Base-by-base conservation (phyloP, 2,329 filamentous ascomycete genomes). In the Proliferodiscus dingleyae region DNA sequence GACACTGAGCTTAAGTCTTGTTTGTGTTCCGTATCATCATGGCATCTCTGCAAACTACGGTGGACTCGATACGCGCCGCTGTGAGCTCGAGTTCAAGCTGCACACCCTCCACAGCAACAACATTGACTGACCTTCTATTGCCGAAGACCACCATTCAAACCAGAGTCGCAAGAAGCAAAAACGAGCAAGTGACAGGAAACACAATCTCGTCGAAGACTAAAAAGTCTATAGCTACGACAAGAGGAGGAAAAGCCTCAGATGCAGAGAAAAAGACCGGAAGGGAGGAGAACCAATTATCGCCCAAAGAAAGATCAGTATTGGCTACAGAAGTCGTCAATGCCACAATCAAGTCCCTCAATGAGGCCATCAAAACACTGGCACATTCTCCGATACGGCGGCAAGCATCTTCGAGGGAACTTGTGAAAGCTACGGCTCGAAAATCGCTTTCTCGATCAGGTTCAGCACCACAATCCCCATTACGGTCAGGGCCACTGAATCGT, bases 291-390 rank as follows among this genome's bases (percentile, higher is more conserved):
- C 66, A 68, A 37, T 63, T 84, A 23, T 68, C 74, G 4, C 61
- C 71, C 4, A 78, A 75, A 55, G 83, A 88, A 47, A 80, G 75
- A 62, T 81, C 80, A 41, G 71, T 78, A 36, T 67, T 90, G 28
- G 85, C 86, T 10, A 88, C 85, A 0, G 78, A 89, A 50, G 72
- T 88, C 28, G 79, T 89, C 57, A 91, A 90, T 61, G 70, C 72
- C 5, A 74, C 81, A 1, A 71, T 90, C 30, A 89, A 86, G 58
- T 73, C 77, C 8, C 72, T 91, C 3, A 74, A 75, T n/a, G 81
- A 86, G 45, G 80, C 80, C 0, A 71, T 80, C 16, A 89, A 82
- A 61, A 64, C 69, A 15, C 54, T 60, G 1, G 16, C 49, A 2
- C 41, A 50, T 21, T 13, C 41, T 13, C 36, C 47, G 15, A 41